Base-by-base conservation (phyloP, 495 filamentous ascomycete genomes). In the Neurospora sp. region DNA sequence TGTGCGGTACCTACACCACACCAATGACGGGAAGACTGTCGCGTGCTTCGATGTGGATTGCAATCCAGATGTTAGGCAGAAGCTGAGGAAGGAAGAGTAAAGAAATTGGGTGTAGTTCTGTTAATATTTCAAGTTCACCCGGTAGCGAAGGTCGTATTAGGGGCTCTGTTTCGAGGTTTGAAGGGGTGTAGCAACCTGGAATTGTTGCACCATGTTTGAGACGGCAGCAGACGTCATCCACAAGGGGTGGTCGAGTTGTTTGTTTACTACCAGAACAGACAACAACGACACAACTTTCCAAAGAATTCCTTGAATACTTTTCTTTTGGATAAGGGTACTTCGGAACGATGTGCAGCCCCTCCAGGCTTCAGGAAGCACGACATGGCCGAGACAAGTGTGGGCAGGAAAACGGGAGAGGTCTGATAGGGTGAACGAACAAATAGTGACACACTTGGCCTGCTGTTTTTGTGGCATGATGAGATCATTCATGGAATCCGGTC, bases 391-490 rank as follows among this genome's bases (percentile, higher is more conserved):
- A 72, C 37, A 37, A 72, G 22, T 65, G 38, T 14, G 71, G 40
- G 71, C 18, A 38, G 46, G 35, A 69, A 40, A 37, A 68, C 41
- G 11, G 59, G 39, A 69, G 27, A 39, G 39, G 39, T 65, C 71
- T 72, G 53, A 65, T 65, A 65, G 53, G 53, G 14, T 27, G 20
- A 69, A 39, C 20, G 53, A 10, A 53, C 40, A 42, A 37, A 27
- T 38, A 44, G 61, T 75, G 74, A 74, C 70, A 74, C 53, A 65
- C 53, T 65, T 65, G 53, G 72, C 70, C 48, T 69, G 70, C 42
- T 31, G 53, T 74, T 76, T 71, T 69, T 70, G 74, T 76, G 75
- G 76, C 79, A 79, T 78, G 79, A 80, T 80, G 79, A 80, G 76
- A 78, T 80, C 78, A 79, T 79, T 71, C 41, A 59, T 22, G 44